Evolutionary conservation across 1,284 basidiomycete genomes (phyloP).

Genomic region (Microbotryum violaceum): DNA sequence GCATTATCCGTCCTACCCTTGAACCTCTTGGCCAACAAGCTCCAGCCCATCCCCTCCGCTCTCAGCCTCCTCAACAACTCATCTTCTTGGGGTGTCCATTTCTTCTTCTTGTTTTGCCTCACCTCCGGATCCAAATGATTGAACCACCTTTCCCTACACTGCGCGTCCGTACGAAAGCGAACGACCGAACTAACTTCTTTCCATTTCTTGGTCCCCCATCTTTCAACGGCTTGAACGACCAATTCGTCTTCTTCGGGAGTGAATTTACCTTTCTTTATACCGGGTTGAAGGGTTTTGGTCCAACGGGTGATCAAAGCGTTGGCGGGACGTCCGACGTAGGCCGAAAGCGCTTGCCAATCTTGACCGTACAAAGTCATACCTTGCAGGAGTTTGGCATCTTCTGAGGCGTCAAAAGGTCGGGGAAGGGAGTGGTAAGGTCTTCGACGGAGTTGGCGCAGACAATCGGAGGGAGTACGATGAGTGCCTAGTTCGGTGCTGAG

Average conservation of each 20-base stretch:
- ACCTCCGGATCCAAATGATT: slow-evolving; percentile 49
- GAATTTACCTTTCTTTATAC: slow-evolving; percentile 47
- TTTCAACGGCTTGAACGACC: slow-evolving; percentile 57
- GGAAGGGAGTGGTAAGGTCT: neutral
- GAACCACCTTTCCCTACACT: slow-evolving; percentile 74
- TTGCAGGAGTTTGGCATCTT: slow-evolving; percentile 28
- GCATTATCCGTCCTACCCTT: too few species aligned
- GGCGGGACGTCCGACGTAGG: slow-evolving; percentile 11
- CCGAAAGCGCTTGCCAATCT: slow-evolving; percentile 32
- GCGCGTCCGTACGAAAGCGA: slow-evolving; percentile 57
- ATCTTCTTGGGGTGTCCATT: slow-evolving; percentile 29
- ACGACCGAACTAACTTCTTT: slow-evolving; percentile 61
- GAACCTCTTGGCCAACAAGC: too few species aligned
- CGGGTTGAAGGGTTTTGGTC: slow-evolving; percentile 23
- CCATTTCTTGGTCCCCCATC: slow-evolving; percentile 65
- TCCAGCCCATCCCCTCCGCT: too few species aligned
- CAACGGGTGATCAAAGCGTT: slow-evolving; percentile 32
- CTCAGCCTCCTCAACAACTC: too few species aligned
- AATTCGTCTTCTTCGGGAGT: slow-evolving; percentile 55
- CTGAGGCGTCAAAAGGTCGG: slow-evolving; percentile 4
- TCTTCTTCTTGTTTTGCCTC: neutral
- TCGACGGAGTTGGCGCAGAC: slow-evolving; percentile 19
- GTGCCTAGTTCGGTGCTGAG: slow-evolving; percentile 3
- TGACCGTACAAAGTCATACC: slow-evolving; percentile 25
- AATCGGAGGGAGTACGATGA: slow-evolving; percentile 18